Conservation (phyloP, 441 rosid genomes). For the Syzygium malaccense region DNA sequence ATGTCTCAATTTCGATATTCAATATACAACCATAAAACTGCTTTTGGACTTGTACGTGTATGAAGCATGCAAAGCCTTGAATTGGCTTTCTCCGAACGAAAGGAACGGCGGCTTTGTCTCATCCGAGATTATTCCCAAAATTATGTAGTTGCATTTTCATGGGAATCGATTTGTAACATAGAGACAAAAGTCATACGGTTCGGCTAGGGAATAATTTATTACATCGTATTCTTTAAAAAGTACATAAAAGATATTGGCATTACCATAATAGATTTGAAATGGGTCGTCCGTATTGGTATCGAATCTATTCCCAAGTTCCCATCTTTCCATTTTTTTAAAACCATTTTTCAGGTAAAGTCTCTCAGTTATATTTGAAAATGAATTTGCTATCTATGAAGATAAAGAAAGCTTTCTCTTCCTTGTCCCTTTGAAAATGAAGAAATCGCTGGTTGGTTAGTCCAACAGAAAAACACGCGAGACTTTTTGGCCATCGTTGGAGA, state of each 20-base stretch:
- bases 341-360: neutral
- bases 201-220: neutral
- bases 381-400: neutral
- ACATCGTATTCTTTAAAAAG: neutral
- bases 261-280: neutral
- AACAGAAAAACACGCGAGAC: neutral
- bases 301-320: neutral
- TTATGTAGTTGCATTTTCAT: neutral
- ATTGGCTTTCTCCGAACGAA: neutral
- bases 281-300: neutral
- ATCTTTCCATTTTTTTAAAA: neutral
- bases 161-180: neutral
- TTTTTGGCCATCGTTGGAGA: neutral
- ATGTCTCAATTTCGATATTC: neutral
- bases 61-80: neutral
- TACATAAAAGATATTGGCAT: neutral
- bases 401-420: neutral
- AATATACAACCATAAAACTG: neutral
- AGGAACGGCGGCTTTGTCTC: neutral
- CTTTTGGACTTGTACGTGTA: neutral
- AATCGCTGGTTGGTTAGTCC: neutral
- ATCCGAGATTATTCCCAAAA: neutral
- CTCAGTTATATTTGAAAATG: neutral
- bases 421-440: neutral
- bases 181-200: neutral